Evolutionary conservation across 371 early-diverging fungal genomes (phyloP).

Genomic region (Mortierella sp.): DNA sequence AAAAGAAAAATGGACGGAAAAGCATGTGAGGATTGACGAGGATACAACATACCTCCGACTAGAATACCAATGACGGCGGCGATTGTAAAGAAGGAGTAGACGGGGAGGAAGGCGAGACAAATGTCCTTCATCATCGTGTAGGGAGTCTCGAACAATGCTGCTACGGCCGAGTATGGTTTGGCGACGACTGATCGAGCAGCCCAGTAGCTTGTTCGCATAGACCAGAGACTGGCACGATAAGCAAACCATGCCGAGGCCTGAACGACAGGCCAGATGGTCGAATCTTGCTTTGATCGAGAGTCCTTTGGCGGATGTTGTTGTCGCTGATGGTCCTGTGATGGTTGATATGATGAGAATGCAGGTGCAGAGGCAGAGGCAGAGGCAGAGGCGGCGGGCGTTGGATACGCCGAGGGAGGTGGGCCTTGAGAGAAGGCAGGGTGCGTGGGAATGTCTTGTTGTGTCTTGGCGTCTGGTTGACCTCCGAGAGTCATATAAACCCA

Average conservation of each 20-base stretch:
- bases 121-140: slow-evolving; percentile 34
- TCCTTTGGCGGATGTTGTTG: neutral
- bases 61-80: slow-evolving; percentile 47
- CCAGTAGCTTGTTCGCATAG: slow-evolving; percentile 2
- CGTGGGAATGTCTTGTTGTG: neutral
- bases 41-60: slow-evolving; percentile 38
- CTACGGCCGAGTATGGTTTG: slow-evolving; percentile 13
- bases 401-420: neutral
- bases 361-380: neutral
- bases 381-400: neutral
- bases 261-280: neutral
- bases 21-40: no score
- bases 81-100: slow-evolving; percentile 43
- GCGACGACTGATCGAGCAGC: slow-evolving; percentile 1
- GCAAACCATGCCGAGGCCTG: neutral
- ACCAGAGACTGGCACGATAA: slow-evolving; percentile 5
- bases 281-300: neutral
- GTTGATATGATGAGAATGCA: neutral
- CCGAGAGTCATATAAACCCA: neutral
- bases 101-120: slow-evolving; percentile 42
- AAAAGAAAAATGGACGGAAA: no score
- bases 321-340: neutral
- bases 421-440: neutral
- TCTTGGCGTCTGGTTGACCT: neutral
- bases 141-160: slow-evolving; percentile 26